Percentiles rank a stretch among this genome's conserved stretches.
Conservation (phyloP, 2,329 filamentous ascomycete genomes). For the Monosporascus cannonballus region DNA sequence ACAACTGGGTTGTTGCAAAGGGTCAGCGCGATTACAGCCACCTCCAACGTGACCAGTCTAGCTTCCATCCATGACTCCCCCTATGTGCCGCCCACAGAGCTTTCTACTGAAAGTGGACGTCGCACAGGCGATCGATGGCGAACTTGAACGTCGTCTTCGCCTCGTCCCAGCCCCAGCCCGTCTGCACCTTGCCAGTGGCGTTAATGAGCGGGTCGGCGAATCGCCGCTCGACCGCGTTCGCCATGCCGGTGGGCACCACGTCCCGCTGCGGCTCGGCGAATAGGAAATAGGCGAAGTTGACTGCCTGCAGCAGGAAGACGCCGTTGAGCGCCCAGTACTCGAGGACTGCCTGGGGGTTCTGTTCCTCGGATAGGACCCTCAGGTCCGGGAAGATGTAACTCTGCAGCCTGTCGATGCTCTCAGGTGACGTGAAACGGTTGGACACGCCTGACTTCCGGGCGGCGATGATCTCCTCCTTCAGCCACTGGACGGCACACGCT, state of each 20-base stretch:
- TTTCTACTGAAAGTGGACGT: background rate
- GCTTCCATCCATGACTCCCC: background rate
- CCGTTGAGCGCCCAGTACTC: slow-evolving; percentile 47
- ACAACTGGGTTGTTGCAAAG: too few species aligned
- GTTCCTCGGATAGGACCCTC: slow-evolving; percentile 34
- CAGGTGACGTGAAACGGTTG: slow-evolving; percentile 42
- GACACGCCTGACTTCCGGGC: slow-evolving; percentile 28
- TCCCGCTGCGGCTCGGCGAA: slow-evolving; percentile 39
- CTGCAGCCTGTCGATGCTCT: slow-evolving; percentile 54
- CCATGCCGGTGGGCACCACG: slow-evolving; percentile 50
- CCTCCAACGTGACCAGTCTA: too few species aligned
- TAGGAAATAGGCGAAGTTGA: slow-evolving; percentile 56
- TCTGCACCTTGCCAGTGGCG: slow-evolving; percentile 31
- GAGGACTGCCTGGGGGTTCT: slow-evolving; percentile 34
- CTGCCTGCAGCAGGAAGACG: slow-evolving; percentile 51
- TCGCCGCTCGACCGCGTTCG: slow-evolving; percentile 50
- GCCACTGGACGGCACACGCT: slow-evolving; percentile 57
- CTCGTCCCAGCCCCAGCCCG: slow-evolving; percentile 7
- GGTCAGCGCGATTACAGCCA: too few species aligned
- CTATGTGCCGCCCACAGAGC: background rate
- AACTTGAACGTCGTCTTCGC: slow-evolving; percentile 15
- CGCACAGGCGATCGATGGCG: background rate
- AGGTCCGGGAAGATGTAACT: slow-evolving; percentile 56
- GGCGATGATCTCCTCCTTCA: slow-evolving; percentile 55
- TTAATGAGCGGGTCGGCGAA: slow-evolving; percentile 49